Evolutionary conservation across 1,284 basidiomycete genomes (phyloP).

Genomic region (Cutaneotrichosporon arboriforme): DNA sequence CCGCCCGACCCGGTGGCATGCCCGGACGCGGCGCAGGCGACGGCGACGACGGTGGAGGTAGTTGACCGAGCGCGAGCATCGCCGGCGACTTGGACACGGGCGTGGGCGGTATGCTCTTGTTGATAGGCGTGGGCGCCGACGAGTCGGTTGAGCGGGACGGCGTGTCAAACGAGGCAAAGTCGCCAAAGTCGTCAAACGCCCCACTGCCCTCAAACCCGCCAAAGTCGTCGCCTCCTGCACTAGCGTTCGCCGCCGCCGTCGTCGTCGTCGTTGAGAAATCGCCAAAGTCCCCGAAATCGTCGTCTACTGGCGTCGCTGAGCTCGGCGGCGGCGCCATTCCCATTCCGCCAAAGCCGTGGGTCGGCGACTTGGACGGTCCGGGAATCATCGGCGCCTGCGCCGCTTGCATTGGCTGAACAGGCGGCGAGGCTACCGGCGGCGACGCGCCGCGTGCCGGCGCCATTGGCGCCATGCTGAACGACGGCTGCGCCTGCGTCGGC

Average conservation of each 20-base stretch:
- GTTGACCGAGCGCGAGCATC: too few species aligned
- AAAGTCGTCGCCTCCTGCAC: slow-evolving; percentile 2
- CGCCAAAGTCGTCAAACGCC: slow-evolving; percentile 14
- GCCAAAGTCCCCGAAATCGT: slow-evolving; percentile 17
- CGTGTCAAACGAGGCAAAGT: slow-evolving; percentile 9
- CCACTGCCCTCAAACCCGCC: too few species aligned
- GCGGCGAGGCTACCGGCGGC: not conserved
- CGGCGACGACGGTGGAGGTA: too few species aligned
- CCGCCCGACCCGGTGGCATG: not conserved
- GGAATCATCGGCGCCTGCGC: too few species aligned
- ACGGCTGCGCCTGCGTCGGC: not conserved
- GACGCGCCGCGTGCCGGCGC: not conserved
- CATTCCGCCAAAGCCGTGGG: too few species aligned
- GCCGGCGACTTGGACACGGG: not conserved
- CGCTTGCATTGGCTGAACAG: not conserved
- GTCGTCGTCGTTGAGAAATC: not conserved
- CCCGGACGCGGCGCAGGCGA: too few species aligned
- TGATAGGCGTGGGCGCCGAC: slow-evolving; percentile 7
- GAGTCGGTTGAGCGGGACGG: not conserved
- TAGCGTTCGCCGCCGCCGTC: not conserved
- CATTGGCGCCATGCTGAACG: not conserved
- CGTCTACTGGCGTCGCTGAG: slow-evolving; percentile 1
- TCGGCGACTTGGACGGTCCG: too few species aligned
- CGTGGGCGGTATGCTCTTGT: slow-evolving; percentile 2
- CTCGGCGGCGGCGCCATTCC: not conserved